Evolutionary conservation across 2,329 filamentous ascomycete genomes (phyloP).

Genomic region (Penicillium hesseltinei): DNA sequence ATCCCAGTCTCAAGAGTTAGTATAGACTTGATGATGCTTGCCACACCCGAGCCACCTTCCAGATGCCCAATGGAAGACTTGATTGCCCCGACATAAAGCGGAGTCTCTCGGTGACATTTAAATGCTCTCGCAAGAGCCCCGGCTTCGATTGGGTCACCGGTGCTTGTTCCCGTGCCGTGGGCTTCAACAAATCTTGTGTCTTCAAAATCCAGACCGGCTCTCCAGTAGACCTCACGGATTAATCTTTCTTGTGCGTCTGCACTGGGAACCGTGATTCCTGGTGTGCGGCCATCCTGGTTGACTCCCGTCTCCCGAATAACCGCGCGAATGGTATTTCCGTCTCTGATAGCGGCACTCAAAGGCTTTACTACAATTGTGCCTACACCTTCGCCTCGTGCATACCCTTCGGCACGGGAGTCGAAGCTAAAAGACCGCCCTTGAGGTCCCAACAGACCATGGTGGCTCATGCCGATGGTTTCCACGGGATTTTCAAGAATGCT

Average conservation of each 20-base stretch:
- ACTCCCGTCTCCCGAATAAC: slow-evolving; percentile 32
- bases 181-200: slow-evolving; percentile 30
- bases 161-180: slow-evolving; percentile 36
- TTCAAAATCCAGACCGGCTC: slow-evolving; percentile 25
- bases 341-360: slow-evolving; percentile 30
- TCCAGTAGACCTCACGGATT: slow-evolving; percentile 33
- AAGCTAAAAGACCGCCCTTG: slow-evolving; percentile 35
- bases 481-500: slow-evolving; percentile 39
- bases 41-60: slow-evolving; percentile 30
- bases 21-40: slow-evolving; percentile 42
- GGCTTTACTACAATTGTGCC: slow-evolving; percentile 33
- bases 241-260: slow-evolving; percentile 34
- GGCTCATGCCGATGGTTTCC: slow-evolving; percentile 31
- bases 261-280: slow-evolving; percentile 48
- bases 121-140: slow-evolving; percentile 31
- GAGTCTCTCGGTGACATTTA: slow-evolving; percentile 17
- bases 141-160: slow-evolving; percentile 35
- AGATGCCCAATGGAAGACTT: slow-evolving; percentile 30
- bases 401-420: slow-evolving; percentile 34
- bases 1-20: slow-evolving; percentile 47
- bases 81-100: slow-evolving; percentile 28
- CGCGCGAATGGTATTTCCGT: slow-evolving; percentile 35
- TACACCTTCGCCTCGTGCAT: slow-evolving; percentile 38
- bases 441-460: slow-evolving; percentile 39
- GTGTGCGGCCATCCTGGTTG: slow-evolving; percentile 38